phyloP scores from a whole-genome alignment of 2,329 filamentous ascomycete genomes.

The Clarireedia homoeocarpa region DNA sequence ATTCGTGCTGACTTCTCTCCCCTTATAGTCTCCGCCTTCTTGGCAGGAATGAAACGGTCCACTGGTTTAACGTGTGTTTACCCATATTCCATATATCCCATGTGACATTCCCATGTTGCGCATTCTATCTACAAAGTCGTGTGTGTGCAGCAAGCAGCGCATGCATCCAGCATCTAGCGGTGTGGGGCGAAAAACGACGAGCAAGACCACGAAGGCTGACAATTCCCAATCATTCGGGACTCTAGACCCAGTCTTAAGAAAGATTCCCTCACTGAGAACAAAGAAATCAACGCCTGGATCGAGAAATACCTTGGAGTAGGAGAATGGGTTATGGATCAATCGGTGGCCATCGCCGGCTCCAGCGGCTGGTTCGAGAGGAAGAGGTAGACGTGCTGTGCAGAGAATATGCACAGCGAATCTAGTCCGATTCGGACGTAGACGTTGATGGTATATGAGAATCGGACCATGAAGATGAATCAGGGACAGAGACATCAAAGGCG shows the following conservation, averaged over 20 bases:
- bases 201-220: slow-evolving; percentile 35
- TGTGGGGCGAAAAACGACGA: slow-evolving; percentile 12
- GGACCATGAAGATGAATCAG: background rate
- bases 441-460: background rate
- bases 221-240: slow-evolving; percentile 32
- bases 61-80: slow-evolving; percentile 89
- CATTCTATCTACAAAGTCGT: background rate
- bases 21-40: slow-evolving; percentile 76
- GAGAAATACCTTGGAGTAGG: slow-evolving; percentile 90
- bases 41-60: slow-evolving; percentile 94
- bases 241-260: slow-evolving; percentile 74
- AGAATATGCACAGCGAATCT: too few species aligned
- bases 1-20: slow-evolving; percentile 4
- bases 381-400: slow-evolving; percentile 41
- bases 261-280: slow-evolving; percentile 70
- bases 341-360: slow-evolving; percentile 80
- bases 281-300: slow-evolving; percentile 79
- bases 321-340: slow-evolving; percentile 98
- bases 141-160: too few species aligned
- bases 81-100: background rate
- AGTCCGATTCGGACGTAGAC: background rate
- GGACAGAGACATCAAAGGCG: background rate
- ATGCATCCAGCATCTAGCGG: background rate
- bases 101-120: background rate
- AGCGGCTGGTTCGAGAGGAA: slow-evolving; percentile 89